These are phyloP conservation scores for Camellia japonica DNA, from an alignment of 148 eudicot species.

Conservation along the genomic window DNA sequence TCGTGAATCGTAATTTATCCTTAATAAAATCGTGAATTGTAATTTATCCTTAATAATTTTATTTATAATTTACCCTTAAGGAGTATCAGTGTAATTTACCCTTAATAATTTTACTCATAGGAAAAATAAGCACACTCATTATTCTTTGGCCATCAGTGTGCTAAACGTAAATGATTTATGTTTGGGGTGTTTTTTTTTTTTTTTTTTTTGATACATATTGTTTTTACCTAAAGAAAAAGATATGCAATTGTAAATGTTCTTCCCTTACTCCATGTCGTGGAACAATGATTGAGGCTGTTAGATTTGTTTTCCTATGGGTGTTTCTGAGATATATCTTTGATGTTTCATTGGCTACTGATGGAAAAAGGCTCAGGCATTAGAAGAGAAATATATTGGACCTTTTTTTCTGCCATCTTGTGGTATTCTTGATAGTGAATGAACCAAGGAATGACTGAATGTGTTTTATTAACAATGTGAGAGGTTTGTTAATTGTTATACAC, in stretches of 20 bases:
- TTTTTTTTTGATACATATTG: background rate
- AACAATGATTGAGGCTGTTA: background rate
- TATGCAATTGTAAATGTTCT: background rate
- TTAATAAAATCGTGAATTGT: no score
- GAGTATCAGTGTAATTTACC: no score
- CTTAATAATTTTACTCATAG: background rate
- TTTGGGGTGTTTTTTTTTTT: background rate
- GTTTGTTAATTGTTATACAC: background rate
- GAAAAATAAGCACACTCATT: background rate
- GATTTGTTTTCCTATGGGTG: background rate
- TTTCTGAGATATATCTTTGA: background rate
- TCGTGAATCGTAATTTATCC: no score
- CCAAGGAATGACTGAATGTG: background rate
- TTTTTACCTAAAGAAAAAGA: background rate
- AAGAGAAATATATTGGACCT: slow-evolving; percentile 1
- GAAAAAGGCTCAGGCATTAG: background rate
- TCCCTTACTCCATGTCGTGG: background rate
- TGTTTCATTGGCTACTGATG: background rate
- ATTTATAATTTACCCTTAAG: no score
- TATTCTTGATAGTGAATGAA: background rate
- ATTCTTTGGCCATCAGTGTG: background rate
- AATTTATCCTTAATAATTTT: no score
- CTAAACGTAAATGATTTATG: background rate
- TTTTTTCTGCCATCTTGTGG: background rate
- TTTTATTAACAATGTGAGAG: background rate